Percentiles rank a stretch among this genome's conserved stretches.
phyloP scores from a whole-genome alignment of 495 filamentous ascomycete genomes.

The Neurospora terricola region DNA sequence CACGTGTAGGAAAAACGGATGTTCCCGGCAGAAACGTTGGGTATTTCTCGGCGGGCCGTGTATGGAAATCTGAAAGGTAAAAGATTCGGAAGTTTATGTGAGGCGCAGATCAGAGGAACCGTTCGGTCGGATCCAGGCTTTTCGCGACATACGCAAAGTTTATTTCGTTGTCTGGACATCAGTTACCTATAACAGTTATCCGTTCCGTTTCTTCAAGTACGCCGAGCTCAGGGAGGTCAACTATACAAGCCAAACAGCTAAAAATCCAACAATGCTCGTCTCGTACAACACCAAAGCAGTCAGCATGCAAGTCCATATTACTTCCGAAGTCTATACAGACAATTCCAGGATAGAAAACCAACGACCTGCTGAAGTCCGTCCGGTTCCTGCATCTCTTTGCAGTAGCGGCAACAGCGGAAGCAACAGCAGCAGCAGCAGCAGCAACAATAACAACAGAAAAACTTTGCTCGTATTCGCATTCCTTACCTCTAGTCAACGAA shows the following conservation, averaged over 20 bases:
- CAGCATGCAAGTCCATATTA: background rate
- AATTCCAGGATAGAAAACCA: background rate
- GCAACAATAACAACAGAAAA: background rate
- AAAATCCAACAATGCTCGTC: background rate
- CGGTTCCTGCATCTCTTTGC: background rate
- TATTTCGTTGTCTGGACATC: too few species aligned
- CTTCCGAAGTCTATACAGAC: background rate
- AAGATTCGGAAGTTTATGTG: background rate
- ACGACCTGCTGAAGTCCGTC: background rate
- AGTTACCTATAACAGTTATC: too few species aligned
- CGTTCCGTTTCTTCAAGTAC: background rate
- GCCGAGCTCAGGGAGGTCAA: too few species aligned
- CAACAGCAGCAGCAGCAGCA: background rate
- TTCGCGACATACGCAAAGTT: background rate
- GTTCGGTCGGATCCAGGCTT: background rate
- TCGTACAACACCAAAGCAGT: background rate
- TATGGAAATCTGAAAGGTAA: background rate
- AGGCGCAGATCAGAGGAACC: background rate
- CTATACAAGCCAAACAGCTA: too few species aligned
- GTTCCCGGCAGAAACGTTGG: background rate
- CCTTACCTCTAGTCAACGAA: background rate
- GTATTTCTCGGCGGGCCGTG: background rate
- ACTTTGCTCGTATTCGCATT: background rate
- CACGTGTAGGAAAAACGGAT: background rate
- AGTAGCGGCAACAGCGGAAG: background rate